Conservation (phyloP, 2,329 filamentous ascomycete species). For the Neofusicoccum sp. region DNA sequence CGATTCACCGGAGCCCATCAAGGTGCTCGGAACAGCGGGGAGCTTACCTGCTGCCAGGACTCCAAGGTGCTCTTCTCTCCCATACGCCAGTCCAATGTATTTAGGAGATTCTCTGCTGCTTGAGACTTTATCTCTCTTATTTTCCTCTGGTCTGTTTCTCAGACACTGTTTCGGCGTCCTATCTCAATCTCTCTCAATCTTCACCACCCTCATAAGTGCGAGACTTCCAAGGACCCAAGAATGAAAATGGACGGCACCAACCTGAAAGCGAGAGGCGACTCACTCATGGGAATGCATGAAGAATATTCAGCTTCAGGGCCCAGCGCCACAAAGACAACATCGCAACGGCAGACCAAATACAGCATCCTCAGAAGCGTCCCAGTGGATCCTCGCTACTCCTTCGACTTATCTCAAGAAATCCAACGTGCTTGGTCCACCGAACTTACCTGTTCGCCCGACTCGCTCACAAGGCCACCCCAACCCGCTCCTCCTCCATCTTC, state of each 20-base stretch:
- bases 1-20: constrained; percentile 7
- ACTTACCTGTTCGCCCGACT: constrained; percentile 6
- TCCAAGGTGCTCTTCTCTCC: constrained; percentile 8
- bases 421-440: constrained; percentile 15
- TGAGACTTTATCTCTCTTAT: neutral
- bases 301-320: neutral
- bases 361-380: constrained; percentile 10
- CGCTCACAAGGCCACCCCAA: neutral
- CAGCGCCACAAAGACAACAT: neutral
- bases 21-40: constrained; percentile 9
- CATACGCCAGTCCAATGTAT: neutral
- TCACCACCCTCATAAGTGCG: neutral
- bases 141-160: neutral
- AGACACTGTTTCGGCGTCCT: too few relatives aligned
- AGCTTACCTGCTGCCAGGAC: neutral
- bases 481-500: neutral
- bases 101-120: neutral
- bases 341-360: neutral
- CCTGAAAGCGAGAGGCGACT: neutral
- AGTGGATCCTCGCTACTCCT: constrained; percentile 5
- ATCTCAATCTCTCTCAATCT: neutral
- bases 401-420: constrained; percentile 12
- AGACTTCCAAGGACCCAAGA: neutral
- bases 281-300: neutral
- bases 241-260: neutral